Base-by-base conservation (phyloP, 208 protist species). In the Angomonas ambiguus region DNA sequence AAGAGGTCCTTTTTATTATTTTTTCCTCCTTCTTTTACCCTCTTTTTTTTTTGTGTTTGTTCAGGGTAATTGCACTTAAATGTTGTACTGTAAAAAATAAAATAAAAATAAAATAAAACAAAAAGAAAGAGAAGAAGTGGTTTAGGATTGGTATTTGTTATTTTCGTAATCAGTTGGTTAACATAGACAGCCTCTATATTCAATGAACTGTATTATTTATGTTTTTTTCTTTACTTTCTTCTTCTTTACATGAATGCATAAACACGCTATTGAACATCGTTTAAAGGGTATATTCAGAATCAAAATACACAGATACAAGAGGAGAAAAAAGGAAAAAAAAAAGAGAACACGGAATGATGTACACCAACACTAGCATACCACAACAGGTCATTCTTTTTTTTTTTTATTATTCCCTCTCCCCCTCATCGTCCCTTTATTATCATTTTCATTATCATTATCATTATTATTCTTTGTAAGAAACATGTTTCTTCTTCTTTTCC, bases 61-160 rank as follows among this genome's bases (percentile, higher is more conserved):
- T n/a, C n/a, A n/a, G n/a, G n/a, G n/a, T n/a, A n/a, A n/a, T n/a
- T n/a, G n/a, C n/a, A n/a, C n/a, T n/a, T n/a, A n/a, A n/a, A n/a
- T n/a, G n/a, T n/a, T n/a, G n/a, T n/a, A 22, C 65, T 60, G 2
- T 49, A 28, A 62, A 38, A 56, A 24, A 65, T 61, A 22, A 2
- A 45, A 58, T 16, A 59, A 56, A 20, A 58, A 18, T 8, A 68
- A 57, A 51, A 49, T 27, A 13, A 57, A 33, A 27, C 51, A 38
- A 62, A 48, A 60, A 49, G 63, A 27, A 61, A 70, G 11, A 51
- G 11, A 33, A 10, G 38, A 51, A 66, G 5, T 55, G 35, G 53
- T 18, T 30, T 51, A 65, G 67, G n/a, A 67, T 64, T 38, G 22
- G 56, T 38, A 34, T 49, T 42, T 45, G 71, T 25, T 30, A 64